Percentiles rank a stretch among this genome's conserved stretches.
Evolutionary conservation across 371 early-diverging fungal genomes (phyloP).

Genomic region (Lichtheimia corymbifera): DNA sequence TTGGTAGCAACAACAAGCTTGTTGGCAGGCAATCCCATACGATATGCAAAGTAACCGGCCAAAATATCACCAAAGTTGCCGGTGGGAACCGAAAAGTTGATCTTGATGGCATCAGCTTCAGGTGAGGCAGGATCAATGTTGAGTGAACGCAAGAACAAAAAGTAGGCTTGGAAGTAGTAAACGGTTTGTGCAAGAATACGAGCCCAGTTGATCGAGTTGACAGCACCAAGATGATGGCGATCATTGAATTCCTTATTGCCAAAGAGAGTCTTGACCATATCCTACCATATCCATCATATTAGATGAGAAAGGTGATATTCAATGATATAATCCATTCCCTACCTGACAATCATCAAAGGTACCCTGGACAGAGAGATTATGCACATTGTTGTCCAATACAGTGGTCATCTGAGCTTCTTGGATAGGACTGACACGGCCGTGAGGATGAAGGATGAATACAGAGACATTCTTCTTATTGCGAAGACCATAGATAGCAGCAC

Average conservation of each 20-base stretch:
- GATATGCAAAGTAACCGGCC: conserved; percentile 91
- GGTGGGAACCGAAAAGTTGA: conserved; percentile 93
- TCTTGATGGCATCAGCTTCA: conserved; percentile 47
- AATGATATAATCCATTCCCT: conserved; percentile 19
- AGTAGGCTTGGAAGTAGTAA: conserved; percentile 95
- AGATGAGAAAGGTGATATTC: background rate
- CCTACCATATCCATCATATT: background rate
- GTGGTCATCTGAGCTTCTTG: conserved; percentile 98
- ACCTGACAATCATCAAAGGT: conserved; percentile 97
- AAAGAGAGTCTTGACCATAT: conserved; percentile 91
- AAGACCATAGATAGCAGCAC: conserved; percentile 97
- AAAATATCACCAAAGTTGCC: conserved; percentile 98
- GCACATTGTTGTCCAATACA: conserved; percentile 90
- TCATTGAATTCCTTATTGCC: conserved; percentile 75
- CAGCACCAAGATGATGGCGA: conserved; percentile 85
- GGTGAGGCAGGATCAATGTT: conserved; percentile 54
- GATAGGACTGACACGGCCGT: conserved; percentile 87
- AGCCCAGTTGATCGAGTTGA: conserved; percentile 99
- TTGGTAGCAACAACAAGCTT: conserved; percentile 91
- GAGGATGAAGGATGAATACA: conserved; percentile 93
- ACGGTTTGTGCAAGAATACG: conserved; percentile 94
- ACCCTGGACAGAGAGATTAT: conserved; percentile 89
- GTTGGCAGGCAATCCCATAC: conserved; percentile 89
- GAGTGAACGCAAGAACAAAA: conserved; percentile 62
- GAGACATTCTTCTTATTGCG: conserved; percentile 90